Evolutionary conservation across 108 stramenopile genomes (phyloP).

Genomic region (Hondaea fermentalgiana): DNA sequence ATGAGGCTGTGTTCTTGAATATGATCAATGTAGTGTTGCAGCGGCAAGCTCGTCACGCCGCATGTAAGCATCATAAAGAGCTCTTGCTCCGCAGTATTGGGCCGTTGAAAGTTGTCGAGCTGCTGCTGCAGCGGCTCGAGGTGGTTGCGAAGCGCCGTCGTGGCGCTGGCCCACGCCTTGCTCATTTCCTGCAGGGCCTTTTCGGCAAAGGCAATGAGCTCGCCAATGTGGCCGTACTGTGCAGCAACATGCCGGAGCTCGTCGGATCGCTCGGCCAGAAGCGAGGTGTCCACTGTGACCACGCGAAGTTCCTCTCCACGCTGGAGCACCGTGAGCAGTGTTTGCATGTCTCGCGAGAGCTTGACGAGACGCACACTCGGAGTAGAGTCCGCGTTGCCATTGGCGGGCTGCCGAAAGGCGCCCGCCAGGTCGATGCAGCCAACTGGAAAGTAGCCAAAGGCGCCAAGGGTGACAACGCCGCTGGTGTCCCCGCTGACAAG

Average conservation of each 20-base stretch:
- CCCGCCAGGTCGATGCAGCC: slow-evolving; percentile 11
- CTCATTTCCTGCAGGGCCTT: not conserved
- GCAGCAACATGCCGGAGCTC: not conserved
- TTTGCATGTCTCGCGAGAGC: not conserved
- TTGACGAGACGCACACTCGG: not conserved
- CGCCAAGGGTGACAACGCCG: not conserved
- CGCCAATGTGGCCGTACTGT: not conserved
- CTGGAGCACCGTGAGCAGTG: not conserved
- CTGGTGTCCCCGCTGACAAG: not conserved
- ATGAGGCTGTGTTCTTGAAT: not conserved
- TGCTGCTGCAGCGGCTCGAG: slow-evolving; percentile 5
- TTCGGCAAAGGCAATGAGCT: not conserved
- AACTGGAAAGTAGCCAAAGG: slow-evolving; percentile 8
- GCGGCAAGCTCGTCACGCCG: not conserved
- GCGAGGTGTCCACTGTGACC: not conserved
- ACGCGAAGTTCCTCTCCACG: not conserved
- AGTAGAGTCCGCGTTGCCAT: not conserved
- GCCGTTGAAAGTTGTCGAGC: not conserved
- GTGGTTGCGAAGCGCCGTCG: not conserved
- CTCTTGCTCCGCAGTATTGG: not conserved
- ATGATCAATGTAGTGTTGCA: slow-evolving; percentile 1
- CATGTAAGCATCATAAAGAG: slow-evolving; percentile 17
- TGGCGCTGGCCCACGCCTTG: not conserved
- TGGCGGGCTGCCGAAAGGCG: not conserved
- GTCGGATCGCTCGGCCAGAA: not conserved